These are phyloP conservation scores for Kurtzmaniella quercitrusa DNA, from an alignment of 1,139 yeast genomes.

Conservation along the genomic window DNA sequence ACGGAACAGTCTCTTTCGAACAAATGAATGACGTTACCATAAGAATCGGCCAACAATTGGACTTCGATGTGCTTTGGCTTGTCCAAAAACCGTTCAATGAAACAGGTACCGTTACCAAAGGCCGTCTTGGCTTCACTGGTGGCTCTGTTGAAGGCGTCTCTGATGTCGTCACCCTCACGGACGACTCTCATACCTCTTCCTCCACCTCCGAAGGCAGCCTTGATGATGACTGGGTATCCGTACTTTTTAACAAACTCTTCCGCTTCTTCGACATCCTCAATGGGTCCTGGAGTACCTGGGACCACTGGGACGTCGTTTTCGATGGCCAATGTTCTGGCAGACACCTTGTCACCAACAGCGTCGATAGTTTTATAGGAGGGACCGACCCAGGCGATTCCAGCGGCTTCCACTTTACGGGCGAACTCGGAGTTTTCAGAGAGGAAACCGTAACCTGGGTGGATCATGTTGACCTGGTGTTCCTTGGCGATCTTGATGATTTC, in stretches of 20 bases:
- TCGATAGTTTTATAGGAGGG: slow-evolving; percentile 88
- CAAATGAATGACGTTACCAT: slow-evolving; percentile 92
- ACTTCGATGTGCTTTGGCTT: slow-evolving; percentile 98
- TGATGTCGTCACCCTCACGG: slow-evolving; percentile 90
- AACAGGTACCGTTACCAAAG: slow-evolving; percentile 97
- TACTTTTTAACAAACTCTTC: slow-evolving; percentile 68
- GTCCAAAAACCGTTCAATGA: slow-evolving; percentile 91
- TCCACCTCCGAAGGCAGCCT: slow-evolving; percentile 99
- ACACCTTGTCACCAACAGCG: slow-evolving; percentile 96
- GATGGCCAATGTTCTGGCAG: slow-evolving; percentile 85
- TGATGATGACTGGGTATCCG: slow-evolving; percentile 95
- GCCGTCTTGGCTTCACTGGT: slow-evolving; percentile 91
- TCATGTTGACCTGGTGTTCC: slow-evolving; percentile 86
- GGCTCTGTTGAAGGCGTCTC: slow-evolving; percentile 91
- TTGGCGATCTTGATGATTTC: slow-evolving; percentile 90
- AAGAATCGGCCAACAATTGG: slow-evolving; percentile 87
- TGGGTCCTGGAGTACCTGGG: slow-evolving; percentile 98
- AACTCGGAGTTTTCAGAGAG: slow-evolving; percentile 91
- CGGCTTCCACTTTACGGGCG: slow-evolving; percentile 86
- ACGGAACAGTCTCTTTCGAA: slow-evolving; percentile 99
- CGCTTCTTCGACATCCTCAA: slow-evolving; percentile 77
- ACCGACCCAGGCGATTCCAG: slow-evolving; percentile 95
- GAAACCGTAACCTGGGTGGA: slow-evolving; percentile 98
- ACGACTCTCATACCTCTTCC: slow-evolving; percentile 99
- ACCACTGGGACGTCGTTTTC: slow-evolving; percentile 86